A percentile compares a stretch with the other conserved stretches of the same genome.
Evolutionary conservation across 2,329 filamentous ascomycete genomes (phyloP).

Genomic region (Aspergillus ochraceus): DNA sequence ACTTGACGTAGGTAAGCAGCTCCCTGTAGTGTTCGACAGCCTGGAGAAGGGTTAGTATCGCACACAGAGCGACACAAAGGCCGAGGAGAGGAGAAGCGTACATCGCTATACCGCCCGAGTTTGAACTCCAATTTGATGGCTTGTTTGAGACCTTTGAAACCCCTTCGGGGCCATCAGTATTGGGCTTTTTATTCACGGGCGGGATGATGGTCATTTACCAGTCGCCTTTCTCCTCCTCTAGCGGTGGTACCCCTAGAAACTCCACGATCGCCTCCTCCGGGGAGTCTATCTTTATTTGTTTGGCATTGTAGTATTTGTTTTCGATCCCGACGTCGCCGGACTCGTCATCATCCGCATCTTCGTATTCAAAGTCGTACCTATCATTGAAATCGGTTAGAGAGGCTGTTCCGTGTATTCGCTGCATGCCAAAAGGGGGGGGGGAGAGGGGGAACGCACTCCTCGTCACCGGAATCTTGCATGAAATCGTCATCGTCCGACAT

Average conservation of each 20-base stretch:
- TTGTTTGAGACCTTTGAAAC: slow-evolving; percentile 97
- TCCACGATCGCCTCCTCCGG: slow-evolving; percentile 87
- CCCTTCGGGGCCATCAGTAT: slow-evolving; percentile 48
- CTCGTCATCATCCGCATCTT: slow-evolving; percentile 88
- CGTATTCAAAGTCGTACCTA: slow-evolving; percentile 95
- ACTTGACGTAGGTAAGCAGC: slow-evolving; percentile 95
- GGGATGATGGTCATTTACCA: slow-evolving; percentile 56
- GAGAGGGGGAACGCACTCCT: slow-evolving; percentile 61
- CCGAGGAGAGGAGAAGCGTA: slow-evolving; percentile 35
- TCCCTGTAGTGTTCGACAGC: slow-evolving; percentile 90
- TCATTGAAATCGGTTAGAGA: slow-evolving; percentile 21
- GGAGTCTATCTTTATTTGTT: slow-evolving; percentile 86
- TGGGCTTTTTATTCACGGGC: background rate
- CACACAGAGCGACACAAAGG: background rate
- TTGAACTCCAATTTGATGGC: slow-evolving; percentile 97
- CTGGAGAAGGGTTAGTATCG: slow-evolving; percentile 46
- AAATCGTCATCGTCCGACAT: slow-evolving; percentile 90
- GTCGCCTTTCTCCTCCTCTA: slow-evolving; percentile 91
- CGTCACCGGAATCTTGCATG: slow-evolving; percentile 88
- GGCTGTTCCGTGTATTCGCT: background rate
- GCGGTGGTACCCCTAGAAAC: slow-evolving; percentile 80
- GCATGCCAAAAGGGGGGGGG: background rate
- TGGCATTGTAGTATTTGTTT: slow-evolving; percentile 99
- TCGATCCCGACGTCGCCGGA: slow-evolving; percentile 90
- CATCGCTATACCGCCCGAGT: slow-evolving; percentile 82